phyloP scores from a whole-genome alignment of 2,329 filamentous ascomycete genomes.

The Sphaerulina populicola region DNA sequence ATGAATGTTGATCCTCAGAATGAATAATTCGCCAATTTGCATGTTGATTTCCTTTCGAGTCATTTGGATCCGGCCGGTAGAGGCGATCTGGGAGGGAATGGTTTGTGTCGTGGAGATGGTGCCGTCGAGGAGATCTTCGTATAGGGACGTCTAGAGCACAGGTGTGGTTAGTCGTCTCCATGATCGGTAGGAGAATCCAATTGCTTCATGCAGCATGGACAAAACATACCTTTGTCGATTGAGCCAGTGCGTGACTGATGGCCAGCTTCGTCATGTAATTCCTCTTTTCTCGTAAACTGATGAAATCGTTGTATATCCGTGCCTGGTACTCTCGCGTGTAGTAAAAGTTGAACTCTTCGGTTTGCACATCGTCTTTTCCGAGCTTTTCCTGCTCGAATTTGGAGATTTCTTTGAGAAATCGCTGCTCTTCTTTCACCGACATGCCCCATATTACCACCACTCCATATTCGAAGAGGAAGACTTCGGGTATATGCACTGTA shows the following conservation, averaged over 20 bases:
- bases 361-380: slow-evolving; percentile 78
- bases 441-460: slow-evolving; percentile 99
- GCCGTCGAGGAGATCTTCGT: slow-evolving; percentile 88
- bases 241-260: slow-evolving; percentile 88
- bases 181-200: neutral
- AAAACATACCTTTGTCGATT: slow-evolving; percentile 74
- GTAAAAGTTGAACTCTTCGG: slow-evolving; percentile 98
- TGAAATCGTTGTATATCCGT: slow-evolving; percentile 99
- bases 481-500: slow-evolving; percentile 80
- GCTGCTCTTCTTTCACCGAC: slow-evolving; percentile 78
- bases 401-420: slow-evolving; percentile 84
- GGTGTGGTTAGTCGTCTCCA: neutral
- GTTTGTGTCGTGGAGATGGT: slow-evolving; percentile 91
- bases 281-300: slow-evolving; percentile 82
- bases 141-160: slow-evolving; percentile 65
- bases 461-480: slow-evolving; percentile 95
- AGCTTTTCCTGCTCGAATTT: slow-evolving; percentile 93
- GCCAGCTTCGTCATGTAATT: slow-evolving; percentile 98
- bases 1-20: slow-evolving; percentile 94
- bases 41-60: slow-evolving; percentile 92
- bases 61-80: slow-evolving; percentile 84
- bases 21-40: slow-evolving; percentile 98
- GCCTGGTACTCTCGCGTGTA: slow-evolving; percentile 97
- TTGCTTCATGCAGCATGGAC: neutral
- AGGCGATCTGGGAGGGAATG: slow-evolving; percentile 83